Conservation (phyloP, 139 green algal species). For the Chlamydomonas incerta region DNA sequence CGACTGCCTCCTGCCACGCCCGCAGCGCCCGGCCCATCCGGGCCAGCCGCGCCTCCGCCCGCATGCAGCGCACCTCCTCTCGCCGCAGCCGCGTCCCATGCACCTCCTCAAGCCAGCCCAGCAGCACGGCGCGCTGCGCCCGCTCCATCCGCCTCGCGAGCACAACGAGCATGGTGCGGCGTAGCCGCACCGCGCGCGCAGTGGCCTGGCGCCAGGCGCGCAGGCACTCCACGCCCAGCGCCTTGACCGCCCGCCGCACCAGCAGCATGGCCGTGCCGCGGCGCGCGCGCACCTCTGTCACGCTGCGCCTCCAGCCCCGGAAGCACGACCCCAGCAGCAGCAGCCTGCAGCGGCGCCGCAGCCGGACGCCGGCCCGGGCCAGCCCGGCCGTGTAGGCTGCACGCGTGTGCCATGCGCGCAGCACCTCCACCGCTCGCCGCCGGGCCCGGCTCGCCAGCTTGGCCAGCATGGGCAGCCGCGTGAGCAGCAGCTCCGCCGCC, state of each 20-base stretch:
- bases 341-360: neutral
- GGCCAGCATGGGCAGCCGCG: conserved; percentile 4
- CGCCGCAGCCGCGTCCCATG: neutral
- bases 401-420: neutral
- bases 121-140: neutral
- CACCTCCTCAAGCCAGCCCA: neutral
- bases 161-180: neutral
- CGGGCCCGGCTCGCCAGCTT: neutral
- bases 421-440: neutral
- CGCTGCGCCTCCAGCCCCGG: neutral
- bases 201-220: neutral
- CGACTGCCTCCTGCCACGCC: neutral
- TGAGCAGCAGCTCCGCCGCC: neutral
- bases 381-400: too few species aligned
- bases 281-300: neutral
- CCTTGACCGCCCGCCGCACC: neutral
- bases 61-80: neutral
- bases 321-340: neutral
- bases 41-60: neutral
- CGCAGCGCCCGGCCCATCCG: neutral
- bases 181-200: neutral
- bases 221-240: neutral
- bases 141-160: neutral
- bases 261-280: neutral
- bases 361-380: too few species aligned